A percentile compares a stretch with the other conserved stretches of the same genome.
These are phyloP conservation scores for Dianthus caryophyllus DNA, from an alignment of 148 eudicot species.

Conservation along the genomic window DNA sequence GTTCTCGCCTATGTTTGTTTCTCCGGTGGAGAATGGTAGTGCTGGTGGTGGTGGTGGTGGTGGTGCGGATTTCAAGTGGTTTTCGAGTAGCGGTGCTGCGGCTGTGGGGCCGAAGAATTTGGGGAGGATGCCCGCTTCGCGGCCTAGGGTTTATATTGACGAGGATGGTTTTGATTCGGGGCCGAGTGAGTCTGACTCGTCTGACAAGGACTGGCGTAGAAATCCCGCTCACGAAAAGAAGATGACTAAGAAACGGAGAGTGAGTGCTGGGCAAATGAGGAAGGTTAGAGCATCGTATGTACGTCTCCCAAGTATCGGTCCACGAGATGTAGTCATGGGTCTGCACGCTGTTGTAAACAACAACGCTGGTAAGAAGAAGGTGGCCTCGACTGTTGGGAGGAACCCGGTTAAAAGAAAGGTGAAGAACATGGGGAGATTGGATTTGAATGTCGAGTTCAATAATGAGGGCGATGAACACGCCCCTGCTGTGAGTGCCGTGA, in stretches of 20 bases:
- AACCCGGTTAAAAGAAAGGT: constrained; percentile 43
- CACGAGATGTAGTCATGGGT: constrained; percentile 20
- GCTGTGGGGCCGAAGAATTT: constrained; percentile 20
- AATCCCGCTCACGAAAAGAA: constrained; percentile 10
- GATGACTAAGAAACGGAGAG: constrained; percentile 37
- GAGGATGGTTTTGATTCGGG: constrained; percentile 49
- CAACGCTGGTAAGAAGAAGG: constrained; percentile 32
- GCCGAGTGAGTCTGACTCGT: constrained; percentile 51
- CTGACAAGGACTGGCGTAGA: constrained; percentile 58
- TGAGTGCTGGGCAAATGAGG: constrained; percentile 4
- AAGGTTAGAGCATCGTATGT: constrained; percentile 23
- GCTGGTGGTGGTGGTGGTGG: constrained; percentile 8
- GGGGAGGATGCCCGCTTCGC: constrained; percentile 9
- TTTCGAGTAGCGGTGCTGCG: constrained; percentile 17
- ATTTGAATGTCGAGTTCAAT: constrained; percentile 59
- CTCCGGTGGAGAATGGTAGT: constrained; percentile 24
- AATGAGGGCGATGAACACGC: constrained; percentile 60
- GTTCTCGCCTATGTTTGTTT: constrained; percentile 60
- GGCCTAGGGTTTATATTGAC: constrained; percentile 46
- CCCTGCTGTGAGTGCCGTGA: constrained; percentile 30
- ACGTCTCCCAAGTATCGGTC: constrained; percentile 7
- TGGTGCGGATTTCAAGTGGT: constrained; percentile 23
- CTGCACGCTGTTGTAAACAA: constrained; percentile 19
- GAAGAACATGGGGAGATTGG: constrained; percentile 50
- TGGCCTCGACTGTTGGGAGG: constrained; percentile 26